Evolutionary conservation across 2,329 filamentous ascomycete species (phyloP).

Genomic region (Colletotrichum trifolii): DNA sequence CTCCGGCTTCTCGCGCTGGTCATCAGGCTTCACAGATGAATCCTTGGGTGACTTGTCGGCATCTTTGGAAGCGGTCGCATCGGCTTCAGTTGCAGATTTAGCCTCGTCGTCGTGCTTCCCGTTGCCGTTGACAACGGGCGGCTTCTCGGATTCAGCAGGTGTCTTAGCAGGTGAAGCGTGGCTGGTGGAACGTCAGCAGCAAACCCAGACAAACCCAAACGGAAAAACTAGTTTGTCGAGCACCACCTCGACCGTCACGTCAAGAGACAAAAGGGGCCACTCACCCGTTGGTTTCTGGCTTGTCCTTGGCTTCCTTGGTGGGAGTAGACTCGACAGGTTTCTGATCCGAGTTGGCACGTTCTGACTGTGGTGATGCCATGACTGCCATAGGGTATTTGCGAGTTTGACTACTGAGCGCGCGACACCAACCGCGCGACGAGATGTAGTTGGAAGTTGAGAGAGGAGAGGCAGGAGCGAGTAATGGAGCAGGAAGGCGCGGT

Average conservation of each 20-base stretch:
- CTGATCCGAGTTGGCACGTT: slow-evolving; percentile 56
- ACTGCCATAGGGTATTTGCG: slow-evolving; percentile 57
- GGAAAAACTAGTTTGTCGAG: too few relatives aligned
- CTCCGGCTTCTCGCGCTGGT: slow-evolving; percentile 9
- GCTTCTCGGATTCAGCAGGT: slow-evolving; percentile 37
- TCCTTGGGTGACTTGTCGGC: slow-evolving; percentile 14
- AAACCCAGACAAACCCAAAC: too few relatives aligned
- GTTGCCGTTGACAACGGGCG: slow-evolving; percentile 42
- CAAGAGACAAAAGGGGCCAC: slow-evolving; percentile 37
- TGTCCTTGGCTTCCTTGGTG: slow-evolving; percentile 45
- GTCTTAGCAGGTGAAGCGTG: slow-evolving; percentile 42
- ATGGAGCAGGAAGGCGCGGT: background rate
- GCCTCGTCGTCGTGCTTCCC: slow-evolving; percentile 38
- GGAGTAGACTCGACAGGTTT: slow-evolving; percentile 53
- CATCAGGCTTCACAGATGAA: slow-evolving; percentile 10
- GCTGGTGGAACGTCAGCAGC: slow-evolving; percentile 36
- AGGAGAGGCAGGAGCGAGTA: background rate
- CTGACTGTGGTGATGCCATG: slow-evolving; percentile 62
- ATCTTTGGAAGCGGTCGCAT: slow-evolving; percentile 18
- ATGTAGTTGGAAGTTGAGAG: slow-evolving; percentile 1
- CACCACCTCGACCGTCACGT: too few relatives aligned
- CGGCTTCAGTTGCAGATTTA: slow-evolving; percentile 22
- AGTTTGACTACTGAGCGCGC: slow-evolving; percentile 44
- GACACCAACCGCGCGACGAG: slow-evolving; percentile 48
- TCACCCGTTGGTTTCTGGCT: slow-evolving; percentile 52